Evolutionary conservation across 108 stramenopile genomes (phyloP), one percentile per base, ranked within the genome.

Genomic region (Discostella pseudostelligera): DNA sequence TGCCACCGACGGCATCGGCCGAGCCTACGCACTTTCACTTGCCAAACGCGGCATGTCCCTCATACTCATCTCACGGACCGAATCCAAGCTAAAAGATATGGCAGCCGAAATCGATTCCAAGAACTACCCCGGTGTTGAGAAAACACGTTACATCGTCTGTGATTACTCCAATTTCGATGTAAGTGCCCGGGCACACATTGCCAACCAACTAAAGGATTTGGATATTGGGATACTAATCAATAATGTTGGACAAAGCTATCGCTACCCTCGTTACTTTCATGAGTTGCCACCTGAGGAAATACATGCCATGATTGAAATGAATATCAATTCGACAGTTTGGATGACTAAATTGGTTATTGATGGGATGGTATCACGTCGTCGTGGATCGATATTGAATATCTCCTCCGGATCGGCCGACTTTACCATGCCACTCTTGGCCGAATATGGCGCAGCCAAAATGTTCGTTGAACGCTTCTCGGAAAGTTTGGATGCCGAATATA

Each of bases 1-100:
- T 20, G 99, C 97, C 10, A 99, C 97, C 39, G 98, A 99, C 70
- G 99, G 99, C 28, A 99, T 99, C 59, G 99, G 99, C 42, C 96
- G 96, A 74, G 99, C 97, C 12, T 92, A 96, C 66, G 93, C 96
- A 0, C 74, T 97, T 28, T 90, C 96, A 45, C 80, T 99, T 20
- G 97, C 98, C 4, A 92, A 94, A 74, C 83, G 93, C 56, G 99
- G 99, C 49, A 83, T 97, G 81, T 97, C 85, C 58, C 72, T 99
- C 46, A 76, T 97, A 39, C 82, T 99, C 49, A 96, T 99, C 69
- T 93, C 94, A 35, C 85, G 99, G 26, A 98, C 96, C 13, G 95
- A 98, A 80, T 58, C 85, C 45, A 98, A 96, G 77, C 90, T 99
- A n/a, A 63, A 89, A 53, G 97, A 87, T 16, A 89, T 88, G 16